Conservation (phyloP, 495 filamentous ascomycete species). For the Hypoxylon trugodes region DNA sequence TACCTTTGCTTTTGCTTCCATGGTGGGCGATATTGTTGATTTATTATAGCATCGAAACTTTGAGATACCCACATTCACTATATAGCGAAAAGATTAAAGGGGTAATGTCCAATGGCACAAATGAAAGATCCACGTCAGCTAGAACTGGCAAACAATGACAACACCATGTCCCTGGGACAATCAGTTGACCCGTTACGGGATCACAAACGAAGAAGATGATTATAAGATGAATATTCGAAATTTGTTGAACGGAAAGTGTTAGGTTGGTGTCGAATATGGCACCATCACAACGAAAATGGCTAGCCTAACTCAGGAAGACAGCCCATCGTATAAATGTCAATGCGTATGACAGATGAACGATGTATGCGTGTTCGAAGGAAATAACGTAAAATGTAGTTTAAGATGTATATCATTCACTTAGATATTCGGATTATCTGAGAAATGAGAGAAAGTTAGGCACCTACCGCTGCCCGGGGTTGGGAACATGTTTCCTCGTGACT, state of each 20-base stretch:
- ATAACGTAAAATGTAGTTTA: neutral
- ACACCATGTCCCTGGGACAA: constrained; percentile 1
- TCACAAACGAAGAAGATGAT: no score
- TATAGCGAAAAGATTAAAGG: neutral
- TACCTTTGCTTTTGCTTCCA: constrained; percentile 57
- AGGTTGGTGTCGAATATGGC: constrained; percentile 6
- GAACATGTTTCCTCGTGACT: constrained; percentile 8
- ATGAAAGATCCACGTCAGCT: constrained; percentile 8
- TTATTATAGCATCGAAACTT: constrained; percentile 5
- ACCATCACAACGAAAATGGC: constrained; percentile 11
- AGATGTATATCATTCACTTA: constrained; percentile 14
- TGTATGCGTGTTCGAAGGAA: constrained; percentile 3
- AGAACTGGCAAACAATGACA: constrained; percentile 8
- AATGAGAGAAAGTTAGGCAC: constrained; percentile 8
- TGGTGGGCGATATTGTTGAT: constrained; percentile 22
- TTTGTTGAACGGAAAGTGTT: constrained; percentile 3
- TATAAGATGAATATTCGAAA: neutral
- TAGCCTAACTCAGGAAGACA: constrained; percentile 20
- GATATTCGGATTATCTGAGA: constrained; percentile 5
- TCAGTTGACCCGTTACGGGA: neutral
- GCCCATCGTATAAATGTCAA: constrained; percentile 8
- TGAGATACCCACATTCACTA: neutral
- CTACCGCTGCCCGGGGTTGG: constrained; percentile 8
- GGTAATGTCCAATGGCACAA: neutral
- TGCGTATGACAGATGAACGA: constrained; percentile 1